These are phyloP conservation scores for Fusarium sp. DNA, from an alignment of 2,329 filamentous ascomycete species.

Conservation along the genomic window DNA sequence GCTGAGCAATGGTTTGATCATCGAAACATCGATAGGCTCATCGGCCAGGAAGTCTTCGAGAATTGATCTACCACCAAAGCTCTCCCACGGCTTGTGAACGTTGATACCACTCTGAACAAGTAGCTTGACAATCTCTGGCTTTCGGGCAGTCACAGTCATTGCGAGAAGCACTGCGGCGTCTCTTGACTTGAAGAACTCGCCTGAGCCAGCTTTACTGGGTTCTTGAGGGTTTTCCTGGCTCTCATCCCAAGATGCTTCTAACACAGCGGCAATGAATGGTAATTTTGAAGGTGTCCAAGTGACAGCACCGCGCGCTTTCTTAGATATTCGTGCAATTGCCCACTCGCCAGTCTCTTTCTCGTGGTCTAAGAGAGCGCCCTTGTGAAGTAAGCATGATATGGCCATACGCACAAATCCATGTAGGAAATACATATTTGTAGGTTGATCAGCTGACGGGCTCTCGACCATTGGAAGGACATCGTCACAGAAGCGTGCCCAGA, in stretches of 20 bases:
- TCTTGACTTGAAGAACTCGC: constrained; percentile 9
- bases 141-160: constrained; percentile 12
- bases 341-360: constrained; percentile 31
- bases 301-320: neutral
- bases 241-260: neutral
- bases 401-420: constrained; percentile 26
- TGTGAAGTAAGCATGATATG: constrained; percentile 24
- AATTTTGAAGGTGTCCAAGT: constrained; percentile 33
- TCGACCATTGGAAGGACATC: constrained; percentile 28
- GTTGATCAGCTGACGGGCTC: constrained; percentile 5
- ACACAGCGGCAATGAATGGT: constrained; percentile 16
- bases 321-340: constrained; percentile 31
- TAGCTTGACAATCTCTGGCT: constrained; percentile 9
- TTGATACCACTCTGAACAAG: constrained; percentile 32
- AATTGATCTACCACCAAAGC: constrained; percentile 10
- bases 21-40: constrained; percentile 3
- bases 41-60: constrained; percentile 29
- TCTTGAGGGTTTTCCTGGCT: neutral
- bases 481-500: constrained; percentile 47
- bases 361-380: constrained; percentile 30
- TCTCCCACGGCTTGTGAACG: constrained; percentile 10
- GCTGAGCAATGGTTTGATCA: constrained; percentile 24
- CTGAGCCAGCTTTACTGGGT: neutral
- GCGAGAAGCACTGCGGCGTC: constrained; percentile 25
- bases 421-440: constrained; percentile 27